These are phyloP conservation scores for Beauveria sp. DNA, from an alignment of 2,329 filamentous ascomycete genomes.

Conservation along the genomic window DNA sequence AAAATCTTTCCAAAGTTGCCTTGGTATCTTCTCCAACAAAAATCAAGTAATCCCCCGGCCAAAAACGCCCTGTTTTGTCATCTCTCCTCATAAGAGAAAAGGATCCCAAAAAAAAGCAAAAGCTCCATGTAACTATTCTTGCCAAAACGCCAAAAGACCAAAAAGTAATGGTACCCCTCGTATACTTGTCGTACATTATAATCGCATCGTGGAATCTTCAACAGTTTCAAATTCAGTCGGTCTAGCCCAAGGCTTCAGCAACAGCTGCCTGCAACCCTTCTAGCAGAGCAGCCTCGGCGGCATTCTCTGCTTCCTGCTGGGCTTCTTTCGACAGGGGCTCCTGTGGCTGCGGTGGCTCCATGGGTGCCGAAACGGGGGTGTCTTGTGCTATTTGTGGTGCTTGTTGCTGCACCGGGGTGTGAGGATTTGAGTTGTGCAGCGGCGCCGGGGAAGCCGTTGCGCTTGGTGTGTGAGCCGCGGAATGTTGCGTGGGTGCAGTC, in stretches of 20 bases:
- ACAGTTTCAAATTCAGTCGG: background rate
- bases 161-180: background rate
- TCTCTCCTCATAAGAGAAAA: background rate
- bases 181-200: conserved; percentile 1
- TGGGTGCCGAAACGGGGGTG: conserved; percentile 9
- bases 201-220: background rate
- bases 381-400: background rate
- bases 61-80: conserved; percentile 1
- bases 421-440: background rate
- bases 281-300: conserved; percentile 26
- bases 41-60: background rate
- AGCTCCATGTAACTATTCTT: background rate
- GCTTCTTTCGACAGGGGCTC: conserved; percentile 18
- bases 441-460: conserved; percentile 5
- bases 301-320: conserved; percentile 23
- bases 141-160: background rate
- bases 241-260: conserved; percentile 17
- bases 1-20: background rate
- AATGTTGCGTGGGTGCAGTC: background rate
- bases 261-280: conserved; percentile 29
- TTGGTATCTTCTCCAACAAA: conserved; percentile 5
- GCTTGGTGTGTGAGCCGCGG: background rate
- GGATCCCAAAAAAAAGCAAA: background rate
- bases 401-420: conserved; percentile 4
- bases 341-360: conserved; percentile 16